Conservation (phyloP, 1,139 yeast species). For the Kodamaea derodonti region DNA sequence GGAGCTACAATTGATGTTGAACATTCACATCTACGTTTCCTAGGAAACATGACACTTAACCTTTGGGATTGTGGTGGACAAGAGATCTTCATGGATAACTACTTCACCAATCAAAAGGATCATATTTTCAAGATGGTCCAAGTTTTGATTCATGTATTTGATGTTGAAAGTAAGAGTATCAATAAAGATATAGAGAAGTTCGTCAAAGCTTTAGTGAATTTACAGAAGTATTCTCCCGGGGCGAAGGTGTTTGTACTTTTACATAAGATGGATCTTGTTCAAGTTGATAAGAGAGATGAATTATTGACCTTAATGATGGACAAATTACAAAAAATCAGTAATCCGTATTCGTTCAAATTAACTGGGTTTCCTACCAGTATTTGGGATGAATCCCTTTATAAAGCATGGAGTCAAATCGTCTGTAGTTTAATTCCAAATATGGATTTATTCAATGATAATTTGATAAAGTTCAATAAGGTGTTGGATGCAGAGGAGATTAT, state of each 20-base stretch:
- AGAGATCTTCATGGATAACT: slow-evolving; percentile 94
- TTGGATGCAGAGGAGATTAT: slow-evolving; percentile 89
- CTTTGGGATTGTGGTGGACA: slow-evolving; percentile 99
- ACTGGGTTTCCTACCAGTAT: slow-evolving; percentile 95
- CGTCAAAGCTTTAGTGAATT: slow-evolving; percentile 73
- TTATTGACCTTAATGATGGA: slow-evolving; percentile 81
- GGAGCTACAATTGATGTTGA: slow-evolving; percentile 99
- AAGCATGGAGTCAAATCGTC: slow-evolving; percentile 96
- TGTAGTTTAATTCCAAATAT: slow-evolving; percentile 94
- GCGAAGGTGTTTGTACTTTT: slow-evolving; percentile 89
- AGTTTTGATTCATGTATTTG: slow-evolving; percentile 95
- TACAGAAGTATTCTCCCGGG: slow-evolving; percentile 82
- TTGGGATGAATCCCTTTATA: slow-evolving; percentile 95
- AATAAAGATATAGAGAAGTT: slow-evolving; percentile 92
- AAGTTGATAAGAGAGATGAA: slow-evolving; percentile 79
- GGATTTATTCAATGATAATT: slow-evolving; percentile 70
- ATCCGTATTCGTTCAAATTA: slow-evolving; percentile 71
- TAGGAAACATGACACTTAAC: slow-evolving; percentile 93
- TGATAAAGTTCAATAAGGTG: slow-evolving; percentile 69
- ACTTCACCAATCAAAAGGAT: slow-evolving; percentile 80
- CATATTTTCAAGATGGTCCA: slow-evolving; percentile 95
- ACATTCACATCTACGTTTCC: slow-evolving; percentile 86
- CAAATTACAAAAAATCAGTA: slow-evolving; percentile 71
- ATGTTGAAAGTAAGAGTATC: slow-evolving; percentile 89
- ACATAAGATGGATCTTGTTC: slow-evolving; percentile 96